Percentiles rank a stretch among this genome's conserved stretches.
Evolutionary conservation across 805 yeast species (phyloP).

Genomic region (Yamadazyma endophytica): DNA sequence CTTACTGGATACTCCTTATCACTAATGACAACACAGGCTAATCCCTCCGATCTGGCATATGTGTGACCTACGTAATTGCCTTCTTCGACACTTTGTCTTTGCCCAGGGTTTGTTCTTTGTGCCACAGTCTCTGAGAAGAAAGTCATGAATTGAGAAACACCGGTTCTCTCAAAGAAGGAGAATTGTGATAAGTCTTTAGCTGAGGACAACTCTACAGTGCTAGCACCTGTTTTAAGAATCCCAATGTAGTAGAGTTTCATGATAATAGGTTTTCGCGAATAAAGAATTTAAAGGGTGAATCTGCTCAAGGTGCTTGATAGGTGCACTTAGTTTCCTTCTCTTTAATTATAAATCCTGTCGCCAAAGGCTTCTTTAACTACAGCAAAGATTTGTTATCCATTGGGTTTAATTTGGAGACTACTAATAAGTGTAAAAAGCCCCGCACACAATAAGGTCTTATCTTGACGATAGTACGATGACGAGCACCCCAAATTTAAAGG

Average conservation of each 20-base stretch:
- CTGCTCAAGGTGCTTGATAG: too few relatives aligned
- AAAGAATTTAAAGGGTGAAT: too few relatives aligned
- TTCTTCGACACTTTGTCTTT: slow-evolving; percentile 93
- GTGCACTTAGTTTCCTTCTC: too few relatives aligned
- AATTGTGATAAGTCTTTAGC: slow-evolving; percentile 83
- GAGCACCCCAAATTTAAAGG: slow-evolving; percentile 41
- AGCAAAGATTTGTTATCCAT: too few relatives aligned
- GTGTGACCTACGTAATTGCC: slow-evolving; percentile 89
- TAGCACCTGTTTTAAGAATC: slow-evolving; percentile 59
- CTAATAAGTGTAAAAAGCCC: too few relatives aligned
- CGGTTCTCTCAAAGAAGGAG: slow-evolving; percentile 79
- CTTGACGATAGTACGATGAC: too few relatives aligned
- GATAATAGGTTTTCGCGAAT: too few relatives aligned
- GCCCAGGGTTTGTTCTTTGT: slow-evolving; percentile 81
- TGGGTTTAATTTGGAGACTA: too few relatives aligned
- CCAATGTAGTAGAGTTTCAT: slow-evolving; percentile 95
- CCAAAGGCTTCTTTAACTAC: too few relatives aligned
- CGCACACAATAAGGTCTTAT: too few relatives aligned
- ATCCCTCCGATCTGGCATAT: slow-evolving; percentile 83
- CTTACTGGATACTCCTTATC: slow-evolving; percentile 96
- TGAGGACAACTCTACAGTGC: slow-evolving; percentile 70
- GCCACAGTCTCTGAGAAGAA: slow-evolving; percentile 90
- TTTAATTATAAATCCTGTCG: too few relatives aligned
- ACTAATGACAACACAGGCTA: slow-evolving; percentile 86
- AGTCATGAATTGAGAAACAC: slow-evolving; percentile 89